phyloP scores from a whole-genome alignment of 73 alveolate genomes.

The Stentor coeruleus region DNA sequence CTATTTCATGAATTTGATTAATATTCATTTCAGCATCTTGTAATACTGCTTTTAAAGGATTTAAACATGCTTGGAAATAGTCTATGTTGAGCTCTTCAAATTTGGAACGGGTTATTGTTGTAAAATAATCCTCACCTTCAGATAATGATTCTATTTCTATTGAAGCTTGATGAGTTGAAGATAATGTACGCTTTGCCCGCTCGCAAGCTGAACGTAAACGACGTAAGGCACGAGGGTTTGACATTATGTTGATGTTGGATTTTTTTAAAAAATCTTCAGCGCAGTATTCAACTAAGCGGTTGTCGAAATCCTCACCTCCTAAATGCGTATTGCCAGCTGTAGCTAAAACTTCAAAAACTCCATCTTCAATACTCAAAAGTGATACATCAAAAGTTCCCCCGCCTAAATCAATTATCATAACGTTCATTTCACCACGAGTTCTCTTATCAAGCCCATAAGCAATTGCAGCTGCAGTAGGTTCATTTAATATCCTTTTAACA shows the following conservation, averaged over 20 bases:
- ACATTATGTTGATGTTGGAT: conserved; percentile 53
- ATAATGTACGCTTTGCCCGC: conserved; percentile 84
- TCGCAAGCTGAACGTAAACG: conserved; percentile 79
- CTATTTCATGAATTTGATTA: conserved; percentile 81
- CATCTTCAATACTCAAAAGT: conserved; percentile 74
- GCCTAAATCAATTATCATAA: conserved; percentile 72
- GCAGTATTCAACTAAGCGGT: conserved; percentile 74
- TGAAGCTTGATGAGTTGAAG: conserved; percentile 69
- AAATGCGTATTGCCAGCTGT: conserved; percentile 76
- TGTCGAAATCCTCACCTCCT: conserved; percentile 91
- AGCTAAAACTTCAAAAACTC: conserved; percentile 75
- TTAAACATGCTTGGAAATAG: conserved; percentile 59
- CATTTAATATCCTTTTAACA: conserved; percentile 68
- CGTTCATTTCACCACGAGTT: conserved; percentile 53
- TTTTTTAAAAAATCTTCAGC: conserved; percentile 52
- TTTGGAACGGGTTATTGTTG: conserved; percentile 80
- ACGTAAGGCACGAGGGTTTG: conserved; percentile 65
- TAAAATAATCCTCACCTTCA: conserved; percentile 80
- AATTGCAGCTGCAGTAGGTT: conserved; percentile 82
- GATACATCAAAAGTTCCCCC: conserved; percentile 88
- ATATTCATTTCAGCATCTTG: conserved; percentile 67
- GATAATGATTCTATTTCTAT: conserved; percentile 88
- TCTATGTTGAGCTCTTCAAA: conserved; percentile 84
- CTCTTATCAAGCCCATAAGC: conserved; percentile 74
- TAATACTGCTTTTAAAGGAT: conserved; percentile 65